Conservation (phyloP, 805 yeast genomes). For the Monosporozyma solicola region DNA sequence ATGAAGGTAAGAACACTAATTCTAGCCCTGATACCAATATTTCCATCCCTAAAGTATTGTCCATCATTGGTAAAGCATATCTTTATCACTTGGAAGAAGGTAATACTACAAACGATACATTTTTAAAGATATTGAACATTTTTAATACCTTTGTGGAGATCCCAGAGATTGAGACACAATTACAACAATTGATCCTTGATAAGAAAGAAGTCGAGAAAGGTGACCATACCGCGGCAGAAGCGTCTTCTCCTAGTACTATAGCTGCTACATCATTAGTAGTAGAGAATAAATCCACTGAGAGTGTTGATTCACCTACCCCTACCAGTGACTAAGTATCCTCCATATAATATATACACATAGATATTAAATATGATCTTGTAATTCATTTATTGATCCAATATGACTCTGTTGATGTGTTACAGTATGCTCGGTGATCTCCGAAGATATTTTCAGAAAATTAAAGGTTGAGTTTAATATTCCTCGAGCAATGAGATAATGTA, state of each 20-base stretch:
- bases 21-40: constrained; percentile 1
- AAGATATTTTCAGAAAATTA: neutral
- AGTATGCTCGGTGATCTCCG: neutral
- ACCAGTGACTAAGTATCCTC: neutral
- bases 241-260: neutral
- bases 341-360: neutral
- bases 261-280: neutral
- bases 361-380: neutral
- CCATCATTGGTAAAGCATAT: constrained; percentile 58
- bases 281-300: neutral
- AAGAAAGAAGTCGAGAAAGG: constrained; percentile 28
- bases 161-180: constrained; percentile 30
- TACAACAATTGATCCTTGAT: constrained; percentile 31
- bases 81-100: constrained; percentile 37
- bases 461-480: neutral
- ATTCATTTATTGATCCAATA: neutral
- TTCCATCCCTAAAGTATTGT: constrained; percentile 60
- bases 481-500: neutral
- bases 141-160: constrained; percentile 35
- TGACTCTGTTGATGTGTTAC: neutral
- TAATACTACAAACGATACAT: constrained; percentile 32
- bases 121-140: constrained; percentile 31
- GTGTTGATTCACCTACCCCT: neutral
- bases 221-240: neutral
- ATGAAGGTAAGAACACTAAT: neutral